These are phyloP conservation scores for Tephrocybe sp. DNA, from an alignment of 768 basidiomycete genomes.

Conservation along the genomic window DNA sequence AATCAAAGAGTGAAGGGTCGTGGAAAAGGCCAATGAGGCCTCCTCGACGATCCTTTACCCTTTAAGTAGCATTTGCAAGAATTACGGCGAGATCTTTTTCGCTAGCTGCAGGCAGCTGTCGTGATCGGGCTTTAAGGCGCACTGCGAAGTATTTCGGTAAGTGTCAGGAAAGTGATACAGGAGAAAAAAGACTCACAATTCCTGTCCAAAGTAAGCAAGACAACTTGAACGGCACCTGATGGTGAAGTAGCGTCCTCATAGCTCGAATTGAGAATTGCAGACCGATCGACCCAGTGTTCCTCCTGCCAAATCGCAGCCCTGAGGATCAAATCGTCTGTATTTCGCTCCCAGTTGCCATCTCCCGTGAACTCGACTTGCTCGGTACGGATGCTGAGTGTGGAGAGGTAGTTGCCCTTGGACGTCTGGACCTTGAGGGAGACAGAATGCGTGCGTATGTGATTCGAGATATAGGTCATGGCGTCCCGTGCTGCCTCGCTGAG, in stretches of 20 bases:
- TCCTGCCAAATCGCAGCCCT: conserved; percentile 92
- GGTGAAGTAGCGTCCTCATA: conserved; percentile 35
- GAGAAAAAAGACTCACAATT: conserved; percentile 60
- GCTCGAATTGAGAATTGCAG: conserved; percentile 58
- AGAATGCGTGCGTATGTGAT: conserved; percentile 72
- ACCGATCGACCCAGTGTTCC: conserved; percentile 89
- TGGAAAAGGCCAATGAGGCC: background rate
- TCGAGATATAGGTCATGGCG: conserved; percentile 75
- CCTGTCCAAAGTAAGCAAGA: conserved; percentile 88
- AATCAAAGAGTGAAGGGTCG: background rate
- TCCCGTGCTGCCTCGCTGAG: conserved; percentile 75
- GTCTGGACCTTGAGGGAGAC: conserved; percentile 92
- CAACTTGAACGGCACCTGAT: conserved; percentile 68
- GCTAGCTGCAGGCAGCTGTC: conserved; percentile 81
- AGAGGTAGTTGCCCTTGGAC: conserved; percentile 90
- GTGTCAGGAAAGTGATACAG: background rate
- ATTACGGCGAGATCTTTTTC: conserved; percentile 83
- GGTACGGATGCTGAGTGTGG: conserved; percentile 75
- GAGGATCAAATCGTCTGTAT: conserved; percentile 94
- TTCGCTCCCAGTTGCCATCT: conserved; percentile 52
- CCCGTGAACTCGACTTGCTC: conserved; percentile 78
- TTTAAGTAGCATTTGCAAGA: conserved; percentile 32
- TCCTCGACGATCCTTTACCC: background rate
- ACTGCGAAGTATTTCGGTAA: conserved; percentile 44
- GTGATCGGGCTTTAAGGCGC: conserved; percentile 85